Conservation (phyloP, 2,329 filamentous ascomycete species). For the Mycogone perniciosa region DNA sequence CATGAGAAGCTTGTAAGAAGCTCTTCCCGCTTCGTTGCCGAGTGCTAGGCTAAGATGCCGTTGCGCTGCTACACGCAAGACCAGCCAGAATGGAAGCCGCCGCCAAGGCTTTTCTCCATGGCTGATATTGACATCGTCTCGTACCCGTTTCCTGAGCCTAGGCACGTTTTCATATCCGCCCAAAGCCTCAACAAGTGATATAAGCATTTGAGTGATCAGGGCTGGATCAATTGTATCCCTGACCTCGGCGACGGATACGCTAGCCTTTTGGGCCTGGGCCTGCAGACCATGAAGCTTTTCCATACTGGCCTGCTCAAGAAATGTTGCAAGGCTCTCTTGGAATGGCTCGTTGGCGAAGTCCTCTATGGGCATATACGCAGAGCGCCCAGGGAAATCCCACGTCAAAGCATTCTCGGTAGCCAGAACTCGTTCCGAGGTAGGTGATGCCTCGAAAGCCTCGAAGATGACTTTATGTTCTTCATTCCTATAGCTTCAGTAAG, state of each 20-base stretch:
- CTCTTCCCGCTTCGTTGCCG: conserved; percentile 14
- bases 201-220: conserved; percentile 7
- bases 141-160: conserved; percentile 49
- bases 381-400: conserved; percentile 55
- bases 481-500: conserved; percentile 4
- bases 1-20: conserved; percentile 11
- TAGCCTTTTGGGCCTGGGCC: conserved; percentile 43
- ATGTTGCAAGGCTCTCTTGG: conserved; percentile 39
- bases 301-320: conserved; percentile 50
- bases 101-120: conserved; percentile 1
- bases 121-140: conserved; percentile 38
- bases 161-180: conserved; percentile 25
- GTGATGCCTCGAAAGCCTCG: conserved; percentile 56
- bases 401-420: conserved; percentile 42
- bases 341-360: conserved; percentile 32
- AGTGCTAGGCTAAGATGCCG: conserved; percentile 22
- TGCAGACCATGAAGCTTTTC: conserved; percentile 49
- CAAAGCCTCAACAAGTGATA: conserved; percentile 6
- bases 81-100: conserved; percentile 9
- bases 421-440: conserved; percentile 50
- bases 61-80: conserved; percentile 10
- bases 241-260: conserved; percentile 49
- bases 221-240: conserved; percentile 6
- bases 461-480: conserved; percentile 25
- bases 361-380: conserved; percentile 38